Evolutionary conservation across 192 early-diverging fungal species (phyloP).

Genomic region (Backusella sp.): DNA sequence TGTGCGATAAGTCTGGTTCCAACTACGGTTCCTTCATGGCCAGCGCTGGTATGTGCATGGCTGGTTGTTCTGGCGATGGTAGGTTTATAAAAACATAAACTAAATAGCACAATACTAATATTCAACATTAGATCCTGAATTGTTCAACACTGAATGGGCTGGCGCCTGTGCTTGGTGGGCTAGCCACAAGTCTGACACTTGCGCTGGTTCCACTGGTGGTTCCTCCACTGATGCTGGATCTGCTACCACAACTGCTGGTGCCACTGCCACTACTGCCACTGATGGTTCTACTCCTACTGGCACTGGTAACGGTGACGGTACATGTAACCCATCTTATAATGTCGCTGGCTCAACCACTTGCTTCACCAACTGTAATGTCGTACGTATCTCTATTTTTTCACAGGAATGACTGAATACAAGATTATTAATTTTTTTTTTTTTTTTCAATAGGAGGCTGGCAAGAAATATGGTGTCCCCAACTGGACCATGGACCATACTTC

Average conservation of each 20-base stretch:
- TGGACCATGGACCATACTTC: conserved; percentile 5
- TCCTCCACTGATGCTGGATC: no score
- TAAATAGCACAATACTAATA: no score
- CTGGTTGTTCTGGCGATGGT: neutral
- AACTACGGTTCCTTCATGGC: neutral
- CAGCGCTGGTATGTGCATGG: neutral
- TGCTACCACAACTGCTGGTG: neutral
- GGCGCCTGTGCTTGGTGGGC: conserved; percentile 9
- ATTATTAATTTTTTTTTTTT: neutral
- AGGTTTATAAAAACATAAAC: neutral
- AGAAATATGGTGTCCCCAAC: neutral
- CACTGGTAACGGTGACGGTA: neutral
- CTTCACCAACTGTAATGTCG: neutral
- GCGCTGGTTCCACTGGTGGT: neutral
- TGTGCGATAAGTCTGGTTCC: neutral
- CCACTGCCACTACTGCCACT: neutral
- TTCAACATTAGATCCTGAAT: neutral
- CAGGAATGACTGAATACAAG: no score
- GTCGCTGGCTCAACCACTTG: neutral
- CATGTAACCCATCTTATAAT: conserved; percentile 3
- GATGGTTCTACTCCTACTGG: neutral
- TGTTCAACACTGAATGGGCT: conserved; percentile 2
- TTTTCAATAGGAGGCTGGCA: neutral
- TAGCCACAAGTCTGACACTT: neutral
- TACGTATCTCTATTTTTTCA: neutral